Evolutionary conservation across 2,329 filamentous ascomycete species (phyloP).

Genomic region (Nemania bipapillata): DNA sequence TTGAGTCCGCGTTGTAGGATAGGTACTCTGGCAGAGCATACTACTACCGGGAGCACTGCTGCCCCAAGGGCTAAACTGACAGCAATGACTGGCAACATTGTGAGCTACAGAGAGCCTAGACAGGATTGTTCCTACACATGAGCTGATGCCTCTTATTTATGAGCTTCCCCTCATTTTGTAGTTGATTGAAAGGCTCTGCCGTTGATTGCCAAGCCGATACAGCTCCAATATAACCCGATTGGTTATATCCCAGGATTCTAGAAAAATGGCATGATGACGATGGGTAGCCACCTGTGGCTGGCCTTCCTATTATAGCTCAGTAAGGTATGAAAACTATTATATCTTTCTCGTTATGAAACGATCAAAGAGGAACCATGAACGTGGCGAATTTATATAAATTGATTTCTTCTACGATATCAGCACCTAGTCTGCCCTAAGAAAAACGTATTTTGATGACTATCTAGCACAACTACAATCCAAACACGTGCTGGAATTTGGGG

Average conservation of each 20-base stretch:
- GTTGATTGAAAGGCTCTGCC: slow-evolving; percentile 15
- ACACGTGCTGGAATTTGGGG: too few relatives aligned
- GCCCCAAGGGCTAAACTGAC: slow-evolving; percentile 17
- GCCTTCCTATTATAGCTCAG: too few relatives aligned
- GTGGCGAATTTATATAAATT: too few relatives aligned
- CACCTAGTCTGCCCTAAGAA: too few relatives aligned
- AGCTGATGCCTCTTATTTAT: not conserved
- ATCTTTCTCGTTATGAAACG: too few relatives aligned
- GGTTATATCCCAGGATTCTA: not conserved
- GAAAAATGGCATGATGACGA: slow-evolving; percentile 6
- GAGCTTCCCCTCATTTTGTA: not conserved
- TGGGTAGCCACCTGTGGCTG: too few relatives aligned
- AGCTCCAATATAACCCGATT: slow-evolving; percentile 27
- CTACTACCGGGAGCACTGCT: not conserved
- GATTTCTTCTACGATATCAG: too few relatives aligned
- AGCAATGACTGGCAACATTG: slow-evolving; percentile 13
- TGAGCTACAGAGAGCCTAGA: not conserved
- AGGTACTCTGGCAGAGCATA: not conserved
- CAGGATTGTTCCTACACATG: not conserved
- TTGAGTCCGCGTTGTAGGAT: not conserved
- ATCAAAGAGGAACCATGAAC: too few relatives aligned
- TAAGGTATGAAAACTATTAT: too few relatives aligned
- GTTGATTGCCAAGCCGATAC: slow-evolving; percentile 23
- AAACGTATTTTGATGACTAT: too few relatives aligned
- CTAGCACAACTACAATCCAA: too few relatives aligned